Percentiles rank a stretch among this genome's conserved stretches.
phyloP scores from a whole-genome alignment of 1,139 yeast species.

The Zygosaccharomyces pseudobailii region DNA sequence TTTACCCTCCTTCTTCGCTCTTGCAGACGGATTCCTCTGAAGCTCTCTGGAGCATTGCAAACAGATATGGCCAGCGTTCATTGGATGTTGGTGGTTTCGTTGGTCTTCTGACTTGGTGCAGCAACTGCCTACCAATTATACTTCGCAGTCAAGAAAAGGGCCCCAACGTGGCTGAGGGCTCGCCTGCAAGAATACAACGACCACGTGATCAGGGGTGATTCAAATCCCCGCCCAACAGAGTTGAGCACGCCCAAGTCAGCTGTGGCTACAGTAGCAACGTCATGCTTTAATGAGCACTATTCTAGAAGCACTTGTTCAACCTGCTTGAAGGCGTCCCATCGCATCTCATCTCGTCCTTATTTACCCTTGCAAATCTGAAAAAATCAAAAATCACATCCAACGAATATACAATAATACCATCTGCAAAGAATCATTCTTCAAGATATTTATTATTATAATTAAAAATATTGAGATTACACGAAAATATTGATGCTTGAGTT shows the following conservation, averaged over 20 bases:
- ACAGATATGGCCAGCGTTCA: background rate
- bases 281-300: constrained; percentile 65
- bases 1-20: background rate
- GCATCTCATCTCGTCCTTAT: no score
- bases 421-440: no score
- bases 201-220: no score
- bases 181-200: no score
- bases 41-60: background rate
- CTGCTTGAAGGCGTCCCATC: background rate
- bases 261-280: constrained; percentile 79
- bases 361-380: no score
- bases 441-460: no score
- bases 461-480: no score
- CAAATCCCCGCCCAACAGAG: constrained; percentile 78
- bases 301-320: no score
- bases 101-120: background rate
- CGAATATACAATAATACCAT: no score
- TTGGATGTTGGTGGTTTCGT: background rate
- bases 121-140: background rate
- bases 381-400: no score
- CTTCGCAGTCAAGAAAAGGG: background rate
- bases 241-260: constrained; percentile 88
- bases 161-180: no score
- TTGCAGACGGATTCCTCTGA: background rate
- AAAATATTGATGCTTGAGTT: no score